Conservation (phyloP, 139 green algal species). For the Coccomyxa sp. region DNA sequence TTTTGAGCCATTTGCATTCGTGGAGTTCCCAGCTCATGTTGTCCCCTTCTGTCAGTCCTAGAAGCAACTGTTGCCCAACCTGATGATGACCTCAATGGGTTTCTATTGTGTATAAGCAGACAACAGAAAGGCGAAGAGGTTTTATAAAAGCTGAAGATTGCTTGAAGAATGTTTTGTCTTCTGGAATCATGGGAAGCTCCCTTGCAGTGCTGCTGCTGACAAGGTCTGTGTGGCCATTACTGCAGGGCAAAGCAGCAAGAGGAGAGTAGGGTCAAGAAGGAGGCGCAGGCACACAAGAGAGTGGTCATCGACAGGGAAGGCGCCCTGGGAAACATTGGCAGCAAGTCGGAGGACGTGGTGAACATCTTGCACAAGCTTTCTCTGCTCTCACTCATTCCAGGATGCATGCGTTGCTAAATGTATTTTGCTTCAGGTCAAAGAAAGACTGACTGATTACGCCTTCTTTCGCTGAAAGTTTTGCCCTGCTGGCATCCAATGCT, state of each 20-base stretch:
- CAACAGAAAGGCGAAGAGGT: not conserved
- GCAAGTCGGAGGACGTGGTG: no score
- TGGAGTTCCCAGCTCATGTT: not conserved
- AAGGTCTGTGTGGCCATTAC: not conserved
- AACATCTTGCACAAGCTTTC: no score
- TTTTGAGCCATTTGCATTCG: not conserved
- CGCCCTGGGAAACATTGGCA: no score
- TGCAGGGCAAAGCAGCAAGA: not conserved
- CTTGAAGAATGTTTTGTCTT: no score
- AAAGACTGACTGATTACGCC: no score
- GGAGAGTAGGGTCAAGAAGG: not conserved
- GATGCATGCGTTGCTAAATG: no score
- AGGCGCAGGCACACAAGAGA: no score
- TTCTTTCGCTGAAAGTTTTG: no score
- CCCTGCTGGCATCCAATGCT: no score
- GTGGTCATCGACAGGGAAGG: no score
- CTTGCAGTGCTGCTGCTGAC: not conserved
- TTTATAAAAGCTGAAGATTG: not conserved
- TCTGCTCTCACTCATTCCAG: no score
- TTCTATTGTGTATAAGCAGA: not conserved
- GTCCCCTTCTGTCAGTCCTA: not conserved
- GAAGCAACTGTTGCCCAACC: not conserved
- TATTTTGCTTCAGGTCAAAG: no score
- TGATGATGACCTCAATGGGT: not conserved
- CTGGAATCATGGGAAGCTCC: not conserved